Evolutionary conservation across 768 basidiomycete species (phyloP), one percentile per base, ranked within the genome.

Genomic region (Gloeopeniophorella convolvens): DNA sequence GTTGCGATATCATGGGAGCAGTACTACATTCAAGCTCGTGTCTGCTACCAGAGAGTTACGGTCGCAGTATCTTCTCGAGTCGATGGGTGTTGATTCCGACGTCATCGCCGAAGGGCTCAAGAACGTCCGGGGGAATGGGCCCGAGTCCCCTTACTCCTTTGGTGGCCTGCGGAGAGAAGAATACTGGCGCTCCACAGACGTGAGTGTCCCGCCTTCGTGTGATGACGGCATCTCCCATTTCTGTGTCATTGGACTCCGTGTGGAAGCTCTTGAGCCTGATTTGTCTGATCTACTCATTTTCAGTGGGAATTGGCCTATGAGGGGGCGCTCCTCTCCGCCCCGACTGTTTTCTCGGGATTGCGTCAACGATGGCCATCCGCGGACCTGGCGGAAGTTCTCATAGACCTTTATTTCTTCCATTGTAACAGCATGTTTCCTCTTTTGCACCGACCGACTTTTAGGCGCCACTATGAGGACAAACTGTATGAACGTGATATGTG

Each of bases 381-480:
- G 13, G 82, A 84, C 50, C 76, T 91, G 15, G 75, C 75, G 7
- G 60, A 65, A 24, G 62, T 57, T 15, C 72, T 96, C 26, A 77
- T 93, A 56, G 68, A 78, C 32, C 68, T 83, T 24, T 92, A 80
- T 62, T 95, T 95, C 58, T 56, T 66, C 2, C 71, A 81, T 51
- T 64, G 73, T 42, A 85, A 90, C 59, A 59, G 63, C 24, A 69
- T 77, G 30, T 71, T 80, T 47, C 87, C 88, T 7, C 65, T 92
- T 16, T 69, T 93, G 24, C 87, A 91, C 60, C 75, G 74, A 18
- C 79, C 79, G 5, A 80, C 82, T 0, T 91, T 93, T 59, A 69
- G 79, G 31, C 72, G 72, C 13, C 78, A 83, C 39, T 82, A 80
- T 70, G 67, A 61, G 27, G 73, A 77, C 2, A 69, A 69, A 7